Evolutionary conservation across 2,329 filamentous ascomycete genomes (phyloP), one percentile per base, ranked within the genome.

Genomic region (Blastomyces percursus): DNA sequence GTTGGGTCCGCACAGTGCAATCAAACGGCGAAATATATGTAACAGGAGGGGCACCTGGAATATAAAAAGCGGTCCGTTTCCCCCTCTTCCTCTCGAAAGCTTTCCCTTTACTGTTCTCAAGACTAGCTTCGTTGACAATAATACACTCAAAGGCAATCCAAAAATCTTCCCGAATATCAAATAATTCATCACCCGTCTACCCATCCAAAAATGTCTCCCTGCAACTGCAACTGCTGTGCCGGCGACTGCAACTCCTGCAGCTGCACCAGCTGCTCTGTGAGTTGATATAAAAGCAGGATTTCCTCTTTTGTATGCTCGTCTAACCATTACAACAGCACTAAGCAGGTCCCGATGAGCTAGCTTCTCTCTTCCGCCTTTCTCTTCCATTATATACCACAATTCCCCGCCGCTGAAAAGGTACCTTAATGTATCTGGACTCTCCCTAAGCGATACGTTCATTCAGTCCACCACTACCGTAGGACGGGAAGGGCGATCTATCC

Each of bases 151-250:
- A 30, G 5, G 16, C 38, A 55, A 51, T 24, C n/a, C 19, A 60
- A 46, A 56, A 1, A 35, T 35, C 30, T 61, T 54, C 44, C 38
- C 50, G 48, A 64, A 65, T 61, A 60, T 61, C 46, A 59, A 66
- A 57, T 4, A 62, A 65, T 60, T 64, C 63, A 65, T 63, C 52
- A 62, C 62, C 60, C 60, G 62, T 19, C 54, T 16, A 59, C 30
- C 57, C 67, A 66, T 66, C 67, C 71, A 75, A 66, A 66, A 61
- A 77, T 76, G 75, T 69, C 69, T 73, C 74, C 75, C 71, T 77
- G 74, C 71, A 58, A 63, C 59, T 77, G 75, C 74, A 74, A 71
- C 73, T 73, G 72, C 72, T 76, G 74, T 74, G 66, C 70, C 66
- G 72, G 73, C 66, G 65, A 72, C 62, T 77, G 75, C 74, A 72